Evolutionary conservation across 495 filamentous ascomycete genomes (phyloP).

Genomic region (Hyaloscypha bicolor): DNA sequence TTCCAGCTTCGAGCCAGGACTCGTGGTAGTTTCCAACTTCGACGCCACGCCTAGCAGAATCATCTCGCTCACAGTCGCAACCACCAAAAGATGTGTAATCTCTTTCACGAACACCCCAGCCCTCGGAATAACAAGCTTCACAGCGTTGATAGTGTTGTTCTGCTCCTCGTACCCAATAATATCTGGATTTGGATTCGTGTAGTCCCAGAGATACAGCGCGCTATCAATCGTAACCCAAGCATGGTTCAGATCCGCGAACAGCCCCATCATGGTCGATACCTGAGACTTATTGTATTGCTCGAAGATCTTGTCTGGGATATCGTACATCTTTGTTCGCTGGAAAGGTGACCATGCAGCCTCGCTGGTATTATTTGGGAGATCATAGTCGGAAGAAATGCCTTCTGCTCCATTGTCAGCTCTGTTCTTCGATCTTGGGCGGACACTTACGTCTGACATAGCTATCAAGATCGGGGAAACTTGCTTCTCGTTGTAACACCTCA

Average conservation of each 20-base stretch:
- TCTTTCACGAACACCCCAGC: slow-evolving; percentile 80
- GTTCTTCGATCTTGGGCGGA: neutral
- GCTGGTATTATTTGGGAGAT: slow-evolving; percentile 57
- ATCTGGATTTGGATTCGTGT: slow-evolving; percentile 82
- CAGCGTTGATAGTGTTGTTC: slow-evolving; percentile 78
- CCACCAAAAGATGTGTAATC: slow-evolving; percentile 84
- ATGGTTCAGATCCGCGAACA: slow-evolving; percentile 91
- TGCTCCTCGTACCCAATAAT: slow-evolving; percentile 93
- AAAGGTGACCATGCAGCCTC: slow-evolving; percentile 84
- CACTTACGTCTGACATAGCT: slow-evolving; percentile 84
- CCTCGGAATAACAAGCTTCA: slow-evolving; percentile 78
- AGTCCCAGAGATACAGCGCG: slow-evolving; percentile 96
- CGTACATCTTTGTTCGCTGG: slow-evolving; percentile 76
- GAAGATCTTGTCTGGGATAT: slow-evolving; percentile 86
- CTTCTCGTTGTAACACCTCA: slow-evolving; percentile 70
- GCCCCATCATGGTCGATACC: slow-evolving; percentile 83
- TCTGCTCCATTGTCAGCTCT: slow-evolving; percentile 50
- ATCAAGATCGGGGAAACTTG: slow-evolving; percentile 86
- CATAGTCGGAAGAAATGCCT: slow-evolving; percentile 89
- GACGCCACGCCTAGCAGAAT: slow-evolving; percentile 79
- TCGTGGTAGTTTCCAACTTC: slow-evolving; percentile 35
- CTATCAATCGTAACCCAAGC: slow-evolving; percentile 97
- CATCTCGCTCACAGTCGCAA: slow-evolving; percentile 83
- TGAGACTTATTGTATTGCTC: slow-evolving; percentile 85
- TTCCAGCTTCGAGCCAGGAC: slow-evolving; percentile 34